Percentiles rank a stretch among this genome's conserved stretches.
Evolutionary conservation across 352 stramenopile species (phyloP).

Genomic region (Phytophthora hybrid): DNA sequence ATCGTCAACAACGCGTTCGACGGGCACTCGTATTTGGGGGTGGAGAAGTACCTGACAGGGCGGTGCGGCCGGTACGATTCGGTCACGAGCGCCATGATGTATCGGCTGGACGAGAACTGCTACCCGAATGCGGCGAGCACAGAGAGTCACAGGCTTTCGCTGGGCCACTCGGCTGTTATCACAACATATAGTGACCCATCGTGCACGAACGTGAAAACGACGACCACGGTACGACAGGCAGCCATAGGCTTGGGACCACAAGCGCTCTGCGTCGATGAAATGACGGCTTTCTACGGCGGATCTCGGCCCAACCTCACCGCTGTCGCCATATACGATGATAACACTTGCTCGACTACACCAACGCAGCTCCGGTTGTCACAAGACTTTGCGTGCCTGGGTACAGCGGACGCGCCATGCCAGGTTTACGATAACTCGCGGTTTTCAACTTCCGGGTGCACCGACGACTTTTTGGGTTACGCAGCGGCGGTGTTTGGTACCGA

Average conservation of each 20-base stretch:
- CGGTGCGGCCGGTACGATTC: background rate
- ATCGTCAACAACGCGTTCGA: background rate
- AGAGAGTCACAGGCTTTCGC: constrained; percentile 5
- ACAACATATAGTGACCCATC: constrained; percentile 6
- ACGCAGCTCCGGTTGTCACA: constrained; percentile 7
- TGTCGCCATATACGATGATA: constrained; percentile 12
- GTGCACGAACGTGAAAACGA: background rate
- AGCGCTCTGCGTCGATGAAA: background rate
- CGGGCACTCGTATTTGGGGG: background rate
- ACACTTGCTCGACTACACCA: constrained; percentile 5
- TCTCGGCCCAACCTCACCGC: background rate
- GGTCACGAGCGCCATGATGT: background rate
- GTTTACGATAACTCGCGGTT: background rate
- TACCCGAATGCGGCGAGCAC: constrained; percentile 11
- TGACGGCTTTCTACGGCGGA: constrained; percentile 9
- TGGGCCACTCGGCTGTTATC: constrained; percentile 1
- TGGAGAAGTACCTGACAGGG: constrained; percentile 4
- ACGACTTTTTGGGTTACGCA: background rate
- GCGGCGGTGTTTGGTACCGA: constrained; percentile 2
- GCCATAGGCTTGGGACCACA: background rate
- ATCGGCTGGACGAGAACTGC: constrained; percentile 21
- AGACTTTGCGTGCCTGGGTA: constrained; percentile 6
- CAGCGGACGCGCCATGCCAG: constrained; percentile 1
- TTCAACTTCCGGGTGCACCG: background rate
- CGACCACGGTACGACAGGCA: background rate